These are phyloP conservation scores for Solanum clarkiae DNA, from an alignment of 257 asterid genomes.

Conservation along the genomic window DNA sequence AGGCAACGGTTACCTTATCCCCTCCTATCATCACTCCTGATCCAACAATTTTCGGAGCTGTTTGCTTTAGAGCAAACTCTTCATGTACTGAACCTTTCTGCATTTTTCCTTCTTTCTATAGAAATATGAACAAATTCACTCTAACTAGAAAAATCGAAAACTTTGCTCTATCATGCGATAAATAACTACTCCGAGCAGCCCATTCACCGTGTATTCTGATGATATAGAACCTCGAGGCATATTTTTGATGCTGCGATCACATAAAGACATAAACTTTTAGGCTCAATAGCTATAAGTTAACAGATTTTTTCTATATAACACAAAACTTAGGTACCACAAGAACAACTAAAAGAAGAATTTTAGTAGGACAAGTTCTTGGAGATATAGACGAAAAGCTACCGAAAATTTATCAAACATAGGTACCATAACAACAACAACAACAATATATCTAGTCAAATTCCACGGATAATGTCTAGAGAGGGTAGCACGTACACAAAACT, in stretches of 20 bases:
- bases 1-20: constrained; percentile 52
- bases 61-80: constrained; percentile 64
- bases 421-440: not conserved
- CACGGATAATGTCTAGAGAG: not conserved
- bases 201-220: not conserved
- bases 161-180: not conserved
- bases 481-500: too few relatives aligned
- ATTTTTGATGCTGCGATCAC: not conserved
- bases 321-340: not conserved
- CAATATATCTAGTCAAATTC: too few relatives aligned
- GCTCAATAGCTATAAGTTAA: not conserved
- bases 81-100: constrained; percentile 25
- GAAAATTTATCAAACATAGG: not conserved
- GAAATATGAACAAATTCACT: not conserved
- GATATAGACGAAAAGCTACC: not conserved
- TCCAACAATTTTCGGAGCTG: constrained; percentile 69
- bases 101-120: constrained; percentile 22
- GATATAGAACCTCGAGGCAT: not conserved
- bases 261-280: not conserved
- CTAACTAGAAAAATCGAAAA: too few relatives aligned
- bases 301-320: not conserved
- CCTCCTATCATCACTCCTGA: constrained; percentile 54
- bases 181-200: not conserved
- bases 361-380: not conserved
- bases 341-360: not conserved